Evolutionary conservation across 768 basidiomycete genomes (phyloP).

Genomic region (Tylopilus cervinicoccineus): DNA sequence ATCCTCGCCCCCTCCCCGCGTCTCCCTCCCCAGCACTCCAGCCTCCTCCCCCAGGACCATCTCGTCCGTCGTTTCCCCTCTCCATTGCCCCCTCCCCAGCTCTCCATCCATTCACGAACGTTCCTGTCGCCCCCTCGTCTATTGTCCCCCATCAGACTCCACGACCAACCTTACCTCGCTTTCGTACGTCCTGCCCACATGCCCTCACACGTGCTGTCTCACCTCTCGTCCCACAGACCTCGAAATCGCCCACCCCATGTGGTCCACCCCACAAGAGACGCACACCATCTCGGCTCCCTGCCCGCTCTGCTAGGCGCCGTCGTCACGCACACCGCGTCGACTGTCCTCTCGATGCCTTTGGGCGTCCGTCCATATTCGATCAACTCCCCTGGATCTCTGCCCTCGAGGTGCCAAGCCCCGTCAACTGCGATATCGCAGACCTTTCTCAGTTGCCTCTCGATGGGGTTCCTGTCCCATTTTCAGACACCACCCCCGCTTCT

Average conservation of each 20-base stretch:
- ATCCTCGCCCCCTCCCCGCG: conserved; percentile 42
- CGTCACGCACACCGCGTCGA: conserved; percentile 42
- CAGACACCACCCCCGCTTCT: conserved; percentile 25
- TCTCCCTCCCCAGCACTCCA: conserved; percentile 21
- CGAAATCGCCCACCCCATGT: conserved; percentile 39
- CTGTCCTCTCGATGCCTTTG: conserved; percentile 34
- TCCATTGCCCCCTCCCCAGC: conserved; percentile 16
- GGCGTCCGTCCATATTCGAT: conserved; percentile 46
- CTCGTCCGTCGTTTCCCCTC: conserved; percentile 8
- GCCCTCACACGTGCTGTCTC: neutral
- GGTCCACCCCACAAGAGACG: conserved; percentile 36
- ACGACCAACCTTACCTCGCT: conserved; percentile 24
- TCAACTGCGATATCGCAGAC: conserved; percentile 59
- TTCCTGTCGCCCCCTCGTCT: conserved; percentile 32
- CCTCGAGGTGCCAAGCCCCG: conserved; percentile 44
- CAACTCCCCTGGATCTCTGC: conserved; percentile 65
- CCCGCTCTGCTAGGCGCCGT: conserved; percentile 40
- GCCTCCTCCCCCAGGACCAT: conserved; percentile 8
- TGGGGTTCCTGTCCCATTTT: conserved; percentile 20
- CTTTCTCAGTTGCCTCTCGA: conserved; percentile 51
- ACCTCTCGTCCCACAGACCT: conserved; percentile 28
- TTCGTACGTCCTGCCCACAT: conserved; percentile 12
- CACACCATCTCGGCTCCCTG: conserved; percentile 27
- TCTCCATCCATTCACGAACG: conserved; percentile 16
- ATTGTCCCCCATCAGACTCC: conserved; percentile 36